Evolutionary conservation across 2,329 filamentous ascomycete species (phyloP).

Genomic region (Atkinsonella hypoxylon): DNA sequence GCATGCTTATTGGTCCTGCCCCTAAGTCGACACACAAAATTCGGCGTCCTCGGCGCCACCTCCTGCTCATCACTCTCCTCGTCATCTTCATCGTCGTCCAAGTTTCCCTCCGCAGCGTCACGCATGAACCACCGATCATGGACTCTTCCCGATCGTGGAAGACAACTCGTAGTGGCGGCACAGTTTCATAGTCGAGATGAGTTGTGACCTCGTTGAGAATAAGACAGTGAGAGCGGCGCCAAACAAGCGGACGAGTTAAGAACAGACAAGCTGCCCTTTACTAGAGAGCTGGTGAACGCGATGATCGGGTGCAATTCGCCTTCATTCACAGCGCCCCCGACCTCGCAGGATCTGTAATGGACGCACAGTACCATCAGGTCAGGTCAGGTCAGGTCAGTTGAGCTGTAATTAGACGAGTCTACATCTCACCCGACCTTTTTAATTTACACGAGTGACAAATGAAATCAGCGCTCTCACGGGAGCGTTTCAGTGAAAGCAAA

Average conservation of each 20-base stretch:
- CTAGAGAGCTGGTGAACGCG: conserved; percentile 64
- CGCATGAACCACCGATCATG: conserved; percentile 77
- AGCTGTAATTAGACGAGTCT: no score
- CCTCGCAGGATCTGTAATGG: no score
- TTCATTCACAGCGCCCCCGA: no score
- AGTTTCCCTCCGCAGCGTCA: conserved; percentile 42
- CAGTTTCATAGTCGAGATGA: conserved; percentile 74
- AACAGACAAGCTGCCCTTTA: conserved; percentile 60
- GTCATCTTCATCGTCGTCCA: conserved; percentile 26
- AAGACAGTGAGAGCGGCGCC: conserved; percentile 56
- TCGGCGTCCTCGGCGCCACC: conserved; percentile 32
- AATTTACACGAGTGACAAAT: no score
- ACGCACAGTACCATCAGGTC: no score
- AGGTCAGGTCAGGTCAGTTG: no score
- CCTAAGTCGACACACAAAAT: conserved; percentile 50
- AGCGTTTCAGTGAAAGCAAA: no score
- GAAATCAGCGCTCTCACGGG: no score
- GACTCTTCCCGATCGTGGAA: conserved; percentile 60
- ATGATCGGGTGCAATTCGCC: conserved; percentile 60
- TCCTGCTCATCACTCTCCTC: conserved; percentile 27
- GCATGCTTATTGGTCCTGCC: conserved; percentile 40
- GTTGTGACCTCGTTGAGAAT: conserved; percentile 76
- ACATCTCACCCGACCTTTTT: no score
- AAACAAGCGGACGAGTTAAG: conserved; percentile 58
- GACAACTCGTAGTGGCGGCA: conserved; percentile 56